Base-by-base conservation (phyloP, 768 basidiomycete species). In the Inosperma sp. region DNA sequence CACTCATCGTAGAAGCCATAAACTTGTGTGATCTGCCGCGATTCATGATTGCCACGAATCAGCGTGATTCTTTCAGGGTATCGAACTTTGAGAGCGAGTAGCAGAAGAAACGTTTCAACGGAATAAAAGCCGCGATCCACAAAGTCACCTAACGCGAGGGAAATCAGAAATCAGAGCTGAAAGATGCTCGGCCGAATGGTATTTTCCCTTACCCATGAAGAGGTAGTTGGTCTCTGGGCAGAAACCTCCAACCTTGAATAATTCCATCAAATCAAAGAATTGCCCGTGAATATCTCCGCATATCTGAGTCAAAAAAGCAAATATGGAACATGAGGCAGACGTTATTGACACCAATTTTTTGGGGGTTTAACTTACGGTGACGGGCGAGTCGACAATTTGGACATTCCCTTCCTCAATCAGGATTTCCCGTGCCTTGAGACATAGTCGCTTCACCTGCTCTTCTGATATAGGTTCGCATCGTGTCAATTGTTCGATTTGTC, bases 371-470 rank as follows among this genome's bases (percentile, higher is more conserved):
- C 82, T 70, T 71, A 86, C 93, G 60, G 95, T 97, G 12, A 97
- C 93, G 12, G 95, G 95, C 37, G 93, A 86, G 71, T 97, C 94
- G 27, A 98, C 88, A 57, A 85, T 82, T 66, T 97, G 94, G 1
- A 99, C 93, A 65, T 99, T 99, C 2, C 88, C 95, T 69, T 98
- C 95, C 69, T 98, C 95, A 60, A 97, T 91, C 26, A 97, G 74
- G 50, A 97, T 94, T 72, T 98, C 96, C 51, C 93, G 80, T 21
- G 96, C 96, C 65, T 96, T 97, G 60, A 93, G 75, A 70, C 95
- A 99, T 7, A 99, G 78, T 58, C 88, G 79, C 65, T 96, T 97
- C 57, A 99, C 96, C 60, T 95, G 86, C 53, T 91, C 88, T 68
- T 99, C 95, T 22, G 93, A 89, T 61, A 99, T 94, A 51, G 88